Base-by-base conservation (phyloP, 495 filamentous ascomycete genomes). In the Xylaria curta region DNA sequence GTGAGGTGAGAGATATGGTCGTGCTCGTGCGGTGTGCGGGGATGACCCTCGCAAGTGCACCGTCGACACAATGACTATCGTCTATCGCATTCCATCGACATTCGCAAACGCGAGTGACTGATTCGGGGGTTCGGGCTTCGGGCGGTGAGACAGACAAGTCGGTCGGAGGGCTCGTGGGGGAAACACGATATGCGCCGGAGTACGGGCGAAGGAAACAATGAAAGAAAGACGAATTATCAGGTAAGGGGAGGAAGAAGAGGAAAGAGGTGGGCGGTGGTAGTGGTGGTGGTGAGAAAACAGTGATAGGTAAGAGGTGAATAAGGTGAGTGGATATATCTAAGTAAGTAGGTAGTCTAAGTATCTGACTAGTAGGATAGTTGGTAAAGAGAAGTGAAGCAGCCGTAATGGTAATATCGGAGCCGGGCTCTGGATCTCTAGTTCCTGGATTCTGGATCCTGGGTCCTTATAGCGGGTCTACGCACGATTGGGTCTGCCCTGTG, bases 1-100 rank as follows among this genome's bases (percentile, higher is more conserved):
- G 54, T 64, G 70, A 72, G 75, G 66, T 73, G 65, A 76, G 77
- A 70, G 68, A 53, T 28, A 65, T 36, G 60, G 17, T 66, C 40
- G 69, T 65, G 69, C 62, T 66, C 51, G 73, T 80, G 81, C 79
- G 80, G 79, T 85, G 82, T 86, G 85, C 85, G 86, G 85, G 85
- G 85, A 84, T 74, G 76, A 81, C 85, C 82, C 83, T 81, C 84
- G 82, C 84, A 83, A 80, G 81, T 81, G 80, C 81, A 83, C 84
- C 81, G 79, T 80, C 74, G 81, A 82, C 77, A 75, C 81, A 79
- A 77, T 72, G 75, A 64, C 81, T 85, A 86, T 73, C 78, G 80
- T 77, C 79, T 80, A 76, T 81, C 79, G 78, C 81, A 79, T 82
- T 78, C 79, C 85, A 87, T 87, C 82, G 80, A 77, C 83, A 72